Evolutionary conservation across 176 grass and related monocot species (phyloP).

Genomic region (Phyllostachys edulis): DNA sequence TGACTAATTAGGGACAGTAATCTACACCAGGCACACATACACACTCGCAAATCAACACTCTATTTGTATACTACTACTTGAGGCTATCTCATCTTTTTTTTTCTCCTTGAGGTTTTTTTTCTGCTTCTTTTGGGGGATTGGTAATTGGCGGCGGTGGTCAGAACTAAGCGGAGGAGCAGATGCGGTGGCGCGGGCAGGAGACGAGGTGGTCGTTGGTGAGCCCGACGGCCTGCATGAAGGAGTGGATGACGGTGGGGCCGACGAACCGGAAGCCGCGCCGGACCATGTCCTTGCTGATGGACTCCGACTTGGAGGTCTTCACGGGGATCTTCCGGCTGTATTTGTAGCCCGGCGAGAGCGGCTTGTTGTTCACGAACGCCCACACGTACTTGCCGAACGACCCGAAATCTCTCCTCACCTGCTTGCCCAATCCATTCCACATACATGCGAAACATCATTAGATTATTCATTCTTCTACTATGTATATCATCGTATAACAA

Average conservation of each 20-base stretch:
- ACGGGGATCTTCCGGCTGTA: constrained; percentile 89
- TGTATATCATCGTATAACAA: neutral
- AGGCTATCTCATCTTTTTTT: neutral
- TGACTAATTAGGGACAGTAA: constrained; percentile 32
- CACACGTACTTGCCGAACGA: constrained; percentile 82
- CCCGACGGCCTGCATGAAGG: constrained; percentile 93
- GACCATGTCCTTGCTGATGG: constrained; percentile 98
- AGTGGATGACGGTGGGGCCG: constrained; percentile 88
- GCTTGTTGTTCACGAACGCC: constrained; percentile 85
- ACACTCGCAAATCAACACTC: constrained; percentile 30
- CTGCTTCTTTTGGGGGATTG: neutral
- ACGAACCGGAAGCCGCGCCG: constrained; percentile 86
- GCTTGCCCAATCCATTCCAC: neutral
- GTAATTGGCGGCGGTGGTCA: neutral
- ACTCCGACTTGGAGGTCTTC: constrained; percentile 97
- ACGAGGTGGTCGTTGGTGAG: constrained; percentile 97
- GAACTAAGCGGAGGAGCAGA: constrained; percentile 26
- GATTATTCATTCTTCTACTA: neutral
- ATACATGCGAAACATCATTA: neutral
- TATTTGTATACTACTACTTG: constrained; percentile 22
- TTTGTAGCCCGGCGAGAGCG: constrained; percentile 76
- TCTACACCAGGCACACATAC: constrained; percentile 33
- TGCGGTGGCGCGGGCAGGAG: constrained; percentile 85
- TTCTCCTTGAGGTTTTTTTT: neutral
- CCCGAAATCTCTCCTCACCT: constrained; percentile 61